Evolutionary conservation across 176 grass and related monocot genomes (phyloP).

Genomic region (Carex cristatella): DNA sequence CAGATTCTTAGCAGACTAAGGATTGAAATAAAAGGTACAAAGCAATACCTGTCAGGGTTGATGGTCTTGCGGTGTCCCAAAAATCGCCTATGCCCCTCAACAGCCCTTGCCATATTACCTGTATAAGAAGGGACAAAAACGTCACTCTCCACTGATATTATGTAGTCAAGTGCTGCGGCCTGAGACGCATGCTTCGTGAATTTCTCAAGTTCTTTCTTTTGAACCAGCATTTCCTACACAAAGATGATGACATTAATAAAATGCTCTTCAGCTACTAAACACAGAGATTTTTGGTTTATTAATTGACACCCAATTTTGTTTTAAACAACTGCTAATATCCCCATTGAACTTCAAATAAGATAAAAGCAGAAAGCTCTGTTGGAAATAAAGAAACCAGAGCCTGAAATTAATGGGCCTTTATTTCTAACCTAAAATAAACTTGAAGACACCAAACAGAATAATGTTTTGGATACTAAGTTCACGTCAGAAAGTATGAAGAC

Average conservation of each 20-base stretch:
- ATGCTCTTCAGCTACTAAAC: background rate
- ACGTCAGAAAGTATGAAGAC: background rate
- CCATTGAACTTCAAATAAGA: background rate
- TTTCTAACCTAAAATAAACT: background rate
- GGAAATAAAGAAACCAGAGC: background rate
- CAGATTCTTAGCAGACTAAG: background rate
- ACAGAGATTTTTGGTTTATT: background rate
- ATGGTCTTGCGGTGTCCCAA: slow-evolving; percentile 77
- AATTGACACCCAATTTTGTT: background rate
- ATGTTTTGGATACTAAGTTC: background rate
- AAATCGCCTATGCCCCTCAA: slow-evolving; percentile 90
- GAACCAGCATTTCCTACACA: slow-evolving; percentile 62
- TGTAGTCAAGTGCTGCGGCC: slow-evolving; percentile 82
- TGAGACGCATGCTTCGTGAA: slow-evolving; percentile 72
- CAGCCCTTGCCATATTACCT: slow-evolving; percentile 96
- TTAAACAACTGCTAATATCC: background rate
- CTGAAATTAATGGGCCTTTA: background rate
- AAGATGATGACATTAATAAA: background rate
- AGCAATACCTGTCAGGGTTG: slow-evolving; percentile 64
- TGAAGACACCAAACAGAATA: background rate
- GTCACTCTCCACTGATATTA: slow-evolving; percentile 93
- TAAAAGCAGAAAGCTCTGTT: background rate
- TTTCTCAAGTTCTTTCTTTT: slow-evolving; percentile 56
- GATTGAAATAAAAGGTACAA: background rate
- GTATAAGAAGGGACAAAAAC: slow-evolving; percentile 77